Percentiles rank a stretch among this genome's conserved stretches.
phyloP scores from a whole-genome alignment of 768 basidiomycete genomes.

The Leccinum pellstonianum region DNA sequence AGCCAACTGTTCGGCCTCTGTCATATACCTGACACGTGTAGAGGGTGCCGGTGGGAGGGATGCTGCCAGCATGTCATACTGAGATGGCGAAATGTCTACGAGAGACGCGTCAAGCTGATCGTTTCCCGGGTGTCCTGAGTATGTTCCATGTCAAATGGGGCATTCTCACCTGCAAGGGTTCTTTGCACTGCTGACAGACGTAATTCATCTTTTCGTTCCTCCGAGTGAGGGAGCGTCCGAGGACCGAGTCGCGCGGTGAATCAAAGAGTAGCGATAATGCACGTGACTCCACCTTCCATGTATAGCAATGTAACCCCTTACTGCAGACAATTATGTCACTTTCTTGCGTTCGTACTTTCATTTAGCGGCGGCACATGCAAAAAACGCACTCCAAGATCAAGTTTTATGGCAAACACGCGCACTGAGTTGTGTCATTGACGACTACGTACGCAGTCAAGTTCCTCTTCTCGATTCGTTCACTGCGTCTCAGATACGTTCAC shows the following conservation, averaged over 20 bases:
- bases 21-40: slow-evolving; percentile 35
- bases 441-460: slow-evolving; percentile 2
- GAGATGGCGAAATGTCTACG: slow-evolving; percentile 78
- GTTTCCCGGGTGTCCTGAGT: slow-evolving; percentile 10
- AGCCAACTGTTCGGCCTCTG: slow-evolving; percentile 46
- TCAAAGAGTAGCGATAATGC: neutral
- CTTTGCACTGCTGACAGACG: slow-evolving; percentile 88
- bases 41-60: slow-evolving; percentile 57
- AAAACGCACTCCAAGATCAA: slow-evolving; percentile 17
- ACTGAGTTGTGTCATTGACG: slow-evolving; percentile 3
- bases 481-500: slow-evolving; percentile 1
- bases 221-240: no score
- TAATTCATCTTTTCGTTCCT: slow-evolving; percentile 38
- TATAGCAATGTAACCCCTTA: neutral
- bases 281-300: neutral
- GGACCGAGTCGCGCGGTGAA: neutral
- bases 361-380: slow-evolving; percentile 14
- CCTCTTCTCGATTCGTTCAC: neutral
- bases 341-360: neutral
- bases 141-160: slow-evolving; percentile 1
- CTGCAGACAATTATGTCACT: neutral
- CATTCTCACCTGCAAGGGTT: slow-evolving; percentile 72
- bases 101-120: slow-evolving; percentile 86
- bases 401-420: slow-evolving; percentile 10
- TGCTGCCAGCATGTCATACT: slow-evolving; percentile 82